These are phyloP conservation scores for Leishmania tarentolae DNA, from an alignment of 208 protist genomes.

Conservation along the genomic window DNA sequence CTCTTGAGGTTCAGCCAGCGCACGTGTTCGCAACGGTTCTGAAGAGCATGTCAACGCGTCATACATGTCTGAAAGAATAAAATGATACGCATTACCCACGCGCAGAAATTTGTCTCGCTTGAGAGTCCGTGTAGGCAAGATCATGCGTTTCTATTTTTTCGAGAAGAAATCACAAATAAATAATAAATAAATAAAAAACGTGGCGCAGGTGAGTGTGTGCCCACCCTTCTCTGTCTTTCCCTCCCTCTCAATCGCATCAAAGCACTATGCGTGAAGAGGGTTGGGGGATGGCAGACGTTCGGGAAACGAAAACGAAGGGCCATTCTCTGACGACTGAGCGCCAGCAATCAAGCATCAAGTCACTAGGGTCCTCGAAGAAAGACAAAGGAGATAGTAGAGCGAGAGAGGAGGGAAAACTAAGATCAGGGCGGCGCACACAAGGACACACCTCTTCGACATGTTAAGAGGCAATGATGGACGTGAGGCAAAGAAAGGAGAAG, in stretches of 20 bases:
- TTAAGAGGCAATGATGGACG: background rate
- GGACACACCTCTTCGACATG: background rate
- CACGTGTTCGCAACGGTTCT: background rate
- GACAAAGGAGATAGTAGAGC: background rate
- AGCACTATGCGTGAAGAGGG: background rate
- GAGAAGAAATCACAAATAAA: no score
- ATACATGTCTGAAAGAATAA: background rate
- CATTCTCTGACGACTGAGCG: background rate
- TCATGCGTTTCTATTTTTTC: no score
- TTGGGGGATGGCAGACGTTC: background rate
- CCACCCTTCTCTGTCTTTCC: no score
- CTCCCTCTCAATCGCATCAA: background rate
- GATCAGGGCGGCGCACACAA: background rate
- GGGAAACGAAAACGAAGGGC: background rate
- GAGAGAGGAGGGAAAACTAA: background rate
- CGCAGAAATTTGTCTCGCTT: background rate
- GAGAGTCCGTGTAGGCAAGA: background rate
- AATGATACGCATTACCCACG: background rate
- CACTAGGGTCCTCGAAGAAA: background rate
- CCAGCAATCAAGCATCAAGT: background rate
- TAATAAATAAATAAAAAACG: background rate
- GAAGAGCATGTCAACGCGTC: background rate
- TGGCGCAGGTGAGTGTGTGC: no score
- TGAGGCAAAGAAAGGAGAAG: no score
- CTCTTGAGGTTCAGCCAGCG: background rate